Evolutionary conservation across 495 filamentous ascomycete species (phyloP), one percentile per base, ranked within the genome.

Genomic region (Aspergillus avenaceus): DNA sequence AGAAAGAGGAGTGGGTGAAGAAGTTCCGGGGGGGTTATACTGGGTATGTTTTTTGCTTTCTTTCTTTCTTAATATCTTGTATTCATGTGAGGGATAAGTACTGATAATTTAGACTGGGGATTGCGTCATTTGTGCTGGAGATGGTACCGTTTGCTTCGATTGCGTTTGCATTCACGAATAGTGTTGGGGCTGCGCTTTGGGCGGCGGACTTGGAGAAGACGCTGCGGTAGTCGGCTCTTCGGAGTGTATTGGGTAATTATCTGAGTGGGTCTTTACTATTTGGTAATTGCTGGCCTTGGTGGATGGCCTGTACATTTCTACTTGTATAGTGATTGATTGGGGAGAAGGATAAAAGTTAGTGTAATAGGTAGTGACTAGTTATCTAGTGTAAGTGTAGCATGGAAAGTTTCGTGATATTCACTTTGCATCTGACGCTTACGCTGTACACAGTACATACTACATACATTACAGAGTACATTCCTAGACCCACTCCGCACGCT

Each of bases 141-240:
- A 83, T 96, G 75, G 66, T 97, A 5, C 93, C 93, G 2, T 61
- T 96, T 43, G 78, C 78, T 12, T 91, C 88, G 4, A 85, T 96
- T 34, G 73, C 90, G 34, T 96, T 97, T 64, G 73, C 87, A 8
- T 97, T 95, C 57, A 96, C 90, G 2, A 97, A 95, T 63, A 85
- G 87, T 8, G 88, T 92, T 42, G 93, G 92, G 1, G 93, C 93
- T 21, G 93, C 91, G 16, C 73, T 98, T 23, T 98, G 90, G 90
- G 91, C 93, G 18, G 85, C 89, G 6, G 92, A 97, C 71, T 79
- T 97, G 46, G 93, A 97, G 69, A 76, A 79, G 50, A 78, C 53
- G 14, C 50, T 37, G 8, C 41, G 59, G 41, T 66, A 59, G 36
- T 1, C 2, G 9, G 8, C 34, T 31, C 12, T 8, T 21, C 14